Conservation (phyloP, 106 monocot species). For the Dioscorea alata region DNA sequence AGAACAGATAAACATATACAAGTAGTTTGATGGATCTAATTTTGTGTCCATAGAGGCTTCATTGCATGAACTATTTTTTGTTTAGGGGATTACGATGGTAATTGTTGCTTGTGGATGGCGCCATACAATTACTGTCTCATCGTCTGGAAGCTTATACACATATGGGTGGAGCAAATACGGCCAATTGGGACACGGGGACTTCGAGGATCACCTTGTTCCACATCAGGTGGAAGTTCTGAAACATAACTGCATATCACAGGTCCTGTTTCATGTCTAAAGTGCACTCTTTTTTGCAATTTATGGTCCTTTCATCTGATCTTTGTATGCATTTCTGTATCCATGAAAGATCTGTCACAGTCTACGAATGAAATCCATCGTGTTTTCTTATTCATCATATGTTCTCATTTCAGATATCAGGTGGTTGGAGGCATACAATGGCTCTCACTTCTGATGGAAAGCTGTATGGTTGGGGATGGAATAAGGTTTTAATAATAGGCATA, state of each 20-base stretch:
- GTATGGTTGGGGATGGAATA: conserved; percentile 98
- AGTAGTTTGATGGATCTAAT: too few species aligned
- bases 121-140: conserved; percentile 88
- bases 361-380: not conserved
- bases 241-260: conserved; percentile 69
- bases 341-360: too few species aligned
- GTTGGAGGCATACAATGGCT: conserved; percentile 98
- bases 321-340: too few species aligned
- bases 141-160: conserved; percentile 67
- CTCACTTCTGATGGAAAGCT: conserved; percentile 84
- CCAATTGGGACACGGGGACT: conserved; percentile 93
- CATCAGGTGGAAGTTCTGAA: conserved; percentile 57
- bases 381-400: not conserved
- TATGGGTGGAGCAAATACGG: conserved; percentile 99
- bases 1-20: too few species aligned
- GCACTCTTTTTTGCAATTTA: too few species aligned
- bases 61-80: not conserved
- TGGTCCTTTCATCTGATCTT: too few species aligned
- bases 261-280: conserved; percentile 1
- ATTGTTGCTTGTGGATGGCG: conserved; percentile 95
- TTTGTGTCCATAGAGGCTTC: not conserved
- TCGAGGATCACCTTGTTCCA: conserved; percentile 88
- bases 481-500: conserved; percentile 26
- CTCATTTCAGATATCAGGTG: conserved; percentile 70
- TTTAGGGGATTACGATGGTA: conserved; percentile 67